A percentile compares a stretch with the other conserved stretches of the same genome.
These are phyloP conservation scores for Backusella psychrophila DNA, from an alignment of 192 early-diverging fungal genomes.

Conservation along the genomic window DNA sequence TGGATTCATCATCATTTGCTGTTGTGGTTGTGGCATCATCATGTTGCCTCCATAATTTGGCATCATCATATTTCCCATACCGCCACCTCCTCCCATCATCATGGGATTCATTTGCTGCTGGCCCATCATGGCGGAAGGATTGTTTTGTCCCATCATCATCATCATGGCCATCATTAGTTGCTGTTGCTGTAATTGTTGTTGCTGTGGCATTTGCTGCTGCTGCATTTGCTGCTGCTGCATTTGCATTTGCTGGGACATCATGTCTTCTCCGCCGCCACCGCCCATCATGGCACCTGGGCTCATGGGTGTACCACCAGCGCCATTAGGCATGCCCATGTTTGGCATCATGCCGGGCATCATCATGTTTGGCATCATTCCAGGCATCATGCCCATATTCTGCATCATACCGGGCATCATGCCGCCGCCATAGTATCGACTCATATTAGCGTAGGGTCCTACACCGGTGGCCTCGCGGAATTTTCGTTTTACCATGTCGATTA, in stretches of 20 bases:
- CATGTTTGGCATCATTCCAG: background rate
- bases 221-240: conserved; percentile 2
- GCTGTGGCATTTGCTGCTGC: background rate
- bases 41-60: conserved; percentile 3
- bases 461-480: background rate
- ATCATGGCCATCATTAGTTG: background rate
- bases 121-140: background rate
- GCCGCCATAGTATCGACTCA: background rate
- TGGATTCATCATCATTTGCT: background rate
- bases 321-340: background rate
- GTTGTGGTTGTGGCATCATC: background rate
- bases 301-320: background rate
- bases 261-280: background rate
- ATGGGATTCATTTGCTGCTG: background rate
- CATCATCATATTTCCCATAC: conserved; percentile 5
- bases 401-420: background rate
- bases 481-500: background rate
- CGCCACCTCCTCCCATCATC: background rate
- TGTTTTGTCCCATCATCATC: background rate
- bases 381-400: background rate
- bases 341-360: background rate
- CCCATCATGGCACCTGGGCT: background rate
- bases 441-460: background rate
- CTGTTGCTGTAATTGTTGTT: background rate
- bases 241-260: conserved; percentile 4